Evolutionary conservation across 441 rosid species (phyloP).

Genomic region (Viola pubescens): DNA sequence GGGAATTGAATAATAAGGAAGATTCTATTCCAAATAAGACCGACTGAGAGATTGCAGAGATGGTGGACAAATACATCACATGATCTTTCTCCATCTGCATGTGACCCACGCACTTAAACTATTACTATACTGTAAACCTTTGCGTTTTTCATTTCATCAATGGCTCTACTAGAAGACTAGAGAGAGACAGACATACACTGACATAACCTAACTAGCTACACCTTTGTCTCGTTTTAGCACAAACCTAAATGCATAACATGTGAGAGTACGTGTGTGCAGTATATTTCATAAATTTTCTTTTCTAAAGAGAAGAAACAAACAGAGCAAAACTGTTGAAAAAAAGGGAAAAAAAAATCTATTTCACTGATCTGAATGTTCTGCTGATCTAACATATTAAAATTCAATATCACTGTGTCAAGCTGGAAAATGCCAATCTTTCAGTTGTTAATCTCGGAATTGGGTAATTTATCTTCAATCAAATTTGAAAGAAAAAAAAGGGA

Average conservation of each 20-base stretch:
- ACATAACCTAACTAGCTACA: not conserved
- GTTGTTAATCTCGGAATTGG: too few species aligned
- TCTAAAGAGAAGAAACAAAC: not conserved
- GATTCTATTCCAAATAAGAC: constrained; percentile 27
- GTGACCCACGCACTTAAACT: constrained; percentile 16
- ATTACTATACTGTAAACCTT: too few species aligned
- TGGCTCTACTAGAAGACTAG: not conserved
- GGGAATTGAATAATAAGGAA: constrained; percentile 15
- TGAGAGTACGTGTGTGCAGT: constrained; percentile 5
- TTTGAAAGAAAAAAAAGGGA: too few species aligned
- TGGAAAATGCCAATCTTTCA: too few species aligned
- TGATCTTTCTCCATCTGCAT: constrained; percentile 18
- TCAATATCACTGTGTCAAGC: too few species aligned
- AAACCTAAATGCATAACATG: constrained; percentile 25
- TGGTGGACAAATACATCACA: constrained; percentile 15
- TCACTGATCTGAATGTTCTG: too few species aligned
- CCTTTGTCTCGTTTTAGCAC: constrained; percentile 20
- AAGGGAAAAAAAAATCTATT: too few species aligned
- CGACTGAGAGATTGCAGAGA: constrained; percentile 7
- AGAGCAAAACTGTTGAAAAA: not conserved
- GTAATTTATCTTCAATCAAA: too few species aligned
- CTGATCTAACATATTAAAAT: too few species aligned
- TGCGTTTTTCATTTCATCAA: not conserved
- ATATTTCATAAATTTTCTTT: too few species aligned
- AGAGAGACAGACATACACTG: not conserved